Base-by-base conservation (phyloP, 179 eudicot species). In the Silene noctiflora region DNA sequence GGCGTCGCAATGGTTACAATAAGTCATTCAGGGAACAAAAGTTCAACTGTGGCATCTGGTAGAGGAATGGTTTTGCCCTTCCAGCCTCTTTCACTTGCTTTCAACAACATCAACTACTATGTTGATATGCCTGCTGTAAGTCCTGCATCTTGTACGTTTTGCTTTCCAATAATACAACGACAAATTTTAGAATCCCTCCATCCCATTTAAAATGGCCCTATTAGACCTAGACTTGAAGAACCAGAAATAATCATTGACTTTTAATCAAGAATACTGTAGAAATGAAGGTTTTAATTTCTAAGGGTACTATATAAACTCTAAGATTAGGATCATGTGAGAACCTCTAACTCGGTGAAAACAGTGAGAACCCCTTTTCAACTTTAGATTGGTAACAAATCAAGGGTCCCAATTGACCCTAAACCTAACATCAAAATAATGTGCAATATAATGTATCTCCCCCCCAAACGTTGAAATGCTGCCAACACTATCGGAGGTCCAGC, bases 41-140 rank as follows among this genome's bases (percentile, higher is more conserved):
- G 17, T 71, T 46, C 76, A 67, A 42, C 69, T 56, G 65, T 17
- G 55, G 39, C 79, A 8, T 48, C 60, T 42, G 81, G 65, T 77
- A 85, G 44, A 75, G 94, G 96, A 80, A 91, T 91, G 94, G 89
- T 89, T 83, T 80, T 93, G 74, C 92, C 97, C 20, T 93, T 93
- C 77, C 79, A 83, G 22, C 97, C 93, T 51, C 83, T 88, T 77
- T 87, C 96, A 24, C 81, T 93, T 65, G 87, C 97, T 42, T 93
- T 93, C 77, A 78, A 87, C 63, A 89, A 86, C 75, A 83, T 91
- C 69, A 89, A 89, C 46, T 93, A 93, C 71, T 89, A 84, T n/a
- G 90, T 93, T 25, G 96, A 93, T 67, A 89, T 87, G 89, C 96
- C 97, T 20, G 53, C 84, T n/a, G 98, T 93, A 85, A 87, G 91